phyloP scores from a whole-genome alignment of 306 rosid species.

The Prunus mongolica region DNA sequence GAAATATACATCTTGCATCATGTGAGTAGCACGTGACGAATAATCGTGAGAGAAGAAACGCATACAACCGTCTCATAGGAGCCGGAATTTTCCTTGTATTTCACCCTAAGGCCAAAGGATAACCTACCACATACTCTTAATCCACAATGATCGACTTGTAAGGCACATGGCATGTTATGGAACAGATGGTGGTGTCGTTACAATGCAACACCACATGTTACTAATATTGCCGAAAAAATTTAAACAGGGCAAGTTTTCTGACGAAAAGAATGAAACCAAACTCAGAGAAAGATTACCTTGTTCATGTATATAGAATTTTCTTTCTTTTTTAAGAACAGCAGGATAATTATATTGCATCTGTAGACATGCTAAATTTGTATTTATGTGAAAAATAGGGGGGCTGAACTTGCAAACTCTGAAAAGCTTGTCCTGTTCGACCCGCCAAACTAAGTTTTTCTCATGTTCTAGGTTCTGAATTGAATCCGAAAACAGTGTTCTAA shows the following conservation, averaged over 20 bases:
- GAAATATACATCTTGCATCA: neutral
- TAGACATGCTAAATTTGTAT: neutral
- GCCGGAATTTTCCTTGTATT: neutral
- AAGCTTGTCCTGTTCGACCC: constrained; percentile 1
- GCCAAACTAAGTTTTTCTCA: constrained; percentile 12
- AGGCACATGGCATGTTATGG: neutral
- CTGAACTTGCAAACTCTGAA: constrained; percentile 15
- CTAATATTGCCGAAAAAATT: neutral
- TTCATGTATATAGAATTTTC: neutral
- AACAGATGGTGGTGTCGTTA: neutral
- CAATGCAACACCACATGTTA: neutral
- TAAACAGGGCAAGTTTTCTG: neutral
- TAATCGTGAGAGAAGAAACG: neutral
- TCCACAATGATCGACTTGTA: neutral
- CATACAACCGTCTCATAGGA: neutral
- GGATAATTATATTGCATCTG: neutral
- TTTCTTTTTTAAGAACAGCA: too few relatives aligned
- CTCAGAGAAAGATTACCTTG: neutral
- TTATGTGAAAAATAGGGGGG: constrained; percentile 6
- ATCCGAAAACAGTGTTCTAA: constrained; percentile 1
- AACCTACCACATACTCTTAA: neutral
- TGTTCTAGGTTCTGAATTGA: constrained; percentile 5
- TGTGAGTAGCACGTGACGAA: neutral
- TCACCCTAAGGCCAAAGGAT: neutral
- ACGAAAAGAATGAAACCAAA: neutral